These are phyloP conservation scores for Pilasporangium apinafurcum DNA, from an alignment of 352 stramenopile genomes.

Conservation along the genomic window DNA sequence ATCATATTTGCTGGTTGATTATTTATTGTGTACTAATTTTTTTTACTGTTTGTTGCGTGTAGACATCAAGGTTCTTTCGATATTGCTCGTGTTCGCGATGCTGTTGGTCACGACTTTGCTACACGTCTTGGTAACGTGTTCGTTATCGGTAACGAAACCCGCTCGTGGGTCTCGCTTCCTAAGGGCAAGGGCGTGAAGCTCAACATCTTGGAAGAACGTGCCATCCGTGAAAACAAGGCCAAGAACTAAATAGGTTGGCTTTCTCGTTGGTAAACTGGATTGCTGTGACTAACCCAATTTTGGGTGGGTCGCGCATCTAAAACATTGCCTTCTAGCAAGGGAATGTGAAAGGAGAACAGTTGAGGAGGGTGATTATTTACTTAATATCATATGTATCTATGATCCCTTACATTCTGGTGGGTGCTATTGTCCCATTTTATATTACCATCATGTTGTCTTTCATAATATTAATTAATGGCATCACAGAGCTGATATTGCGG, in stretches of 20 bases:
- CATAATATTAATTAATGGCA: too few species aligned
- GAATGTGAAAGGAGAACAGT: constrained; percentile 8
- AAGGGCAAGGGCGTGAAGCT: constrained; percentile 99
- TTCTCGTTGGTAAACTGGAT: neutral
- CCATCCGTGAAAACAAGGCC: constrained; percentile 69
- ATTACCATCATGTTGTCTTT: too few species aligned
- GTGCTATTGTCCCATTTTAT: too few species aligned
- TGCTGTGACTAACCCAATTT: constrained; percentile 6
- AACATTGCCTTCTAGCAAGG: too few species aligned
- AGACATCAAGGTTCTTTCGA: constrained; percentile 99
- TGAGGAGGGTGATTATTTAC: constrained; percentile 1
- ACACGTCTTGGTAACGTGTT: constrained; percentile 98
- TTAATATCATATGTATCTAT: constrained; percentile 4
- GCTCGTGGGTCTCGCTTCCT: constrained; percentile 93
- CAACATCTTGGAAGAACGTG: constrained; percentile 95
- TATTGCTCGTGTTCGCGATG: constrained; percentile 99
- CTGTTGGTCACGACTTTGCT: constrained; percentile 95
- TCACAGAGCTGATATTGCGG: too few species aligned
- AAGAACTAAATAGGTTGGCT: constrained; percentile 51
- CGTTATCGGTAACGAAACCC: constrained; percentile 92
- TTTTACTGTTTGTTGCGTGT: constrained; percentile 13
- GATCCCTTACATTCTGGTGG: too few species aligned
- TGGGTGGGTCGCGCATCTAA: constrained; percentile 5
- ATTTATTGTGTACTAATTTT: constrained; percentile 9
- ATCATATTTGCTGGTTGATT: neutral